Base-by-base conservation (phyloP, 2,329 filamentous ascomycete species). In the Pseudocercospora crystallina region DNA sequence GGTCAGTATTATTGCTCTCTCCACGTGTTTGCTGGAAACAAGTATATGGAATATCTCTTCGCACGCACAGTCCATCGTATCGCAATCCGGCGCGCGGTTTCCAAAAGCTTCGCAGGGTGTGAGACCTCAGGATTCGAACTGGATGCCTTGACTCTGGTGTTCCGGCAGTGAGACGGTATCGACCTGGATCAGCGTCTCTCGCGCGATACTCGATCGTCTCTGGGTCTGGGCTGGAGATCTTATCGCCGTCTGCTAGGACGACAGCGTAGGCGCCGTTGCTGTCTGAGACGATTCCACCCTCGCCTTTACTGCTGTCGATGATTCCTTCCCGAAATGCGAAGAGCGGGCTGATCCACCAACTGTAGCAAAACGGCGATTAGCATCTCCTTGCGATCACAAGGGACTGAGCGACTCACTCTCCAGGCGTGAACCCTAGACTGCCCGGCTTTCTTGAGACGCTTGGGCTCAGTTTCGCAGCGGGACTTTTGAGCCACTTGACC, bases 341-440 rank as follows among this genome's bases (percentile, higher is more conserved):
- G 11, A 76, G 61, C 17, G 71, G 57, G 43, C 71, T 75, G 55
- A 78, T 74, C 76, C 76, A 78, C 76, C 76, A 78, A 26, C 75
- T 77, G 37, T 14, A 37, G 15, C 26, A 41, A 15, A 40, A 2
- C 15, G 20, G 9, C 11, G 29, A 31, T 32, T 3, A 10, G 4
- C n/a, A 10, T 20, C 2, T 9, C 20, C 20, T 1, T 32, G 5
- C 32, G 10, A 37, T 30, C 11, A 11, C 45, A 2, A 9, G 8
- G n/a, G 4, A 15, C 41, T 5, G 3, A 7, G 12, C 29, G 1
- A 69, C 73, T 62, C 53, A 78, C 75, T 71, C 65, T 63, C 76
- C 76, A 48, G 74, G 65, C n/a, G 53, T 64, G 50, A 78, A 78
- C 0, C 73, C 73, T n/a, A 77, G 54, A 52, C 68, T 59, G 5